Evolutionary conservation across 73 alveolate species (phyloP).

Genomic region (Uronychia setigera): DNA sequence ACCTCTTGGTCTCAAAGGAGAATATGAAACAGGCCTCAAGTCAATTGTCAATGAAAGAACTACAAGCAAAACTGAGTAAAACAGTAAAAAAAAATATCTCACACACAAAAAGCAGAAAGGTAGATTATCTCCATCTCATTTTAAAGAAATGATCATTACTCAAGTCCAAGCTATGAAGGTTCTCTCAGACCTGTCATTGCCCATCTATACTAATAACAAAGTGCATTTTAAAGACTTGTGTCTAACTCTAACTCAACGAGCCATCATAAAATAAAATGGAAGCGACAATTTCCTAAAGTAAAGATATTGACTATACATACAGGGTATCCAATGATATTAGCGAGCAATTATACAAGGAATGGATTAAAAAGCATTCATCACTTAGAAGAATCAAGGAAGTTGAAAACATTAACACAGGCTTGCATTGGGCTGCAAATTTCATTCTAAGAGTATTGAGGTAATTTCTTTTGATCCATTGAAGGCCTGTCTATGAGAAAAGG

Average conservation of each 20-base stretch:
- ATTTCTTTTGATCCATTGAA: too few species aligned
- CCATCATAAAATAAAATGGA: too few species aligned
- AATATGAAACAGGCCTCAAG: too few species aligned
- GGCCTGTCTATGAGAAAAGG: too few species aligned
- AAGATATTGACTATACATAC: too few species aligned
- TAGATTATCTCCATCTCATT: too few species aligned
- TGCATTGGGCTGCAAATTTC: not conserved
- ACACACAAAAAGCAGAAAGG: not conserved
- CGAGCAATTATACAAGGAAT: constrained; percentile 4
- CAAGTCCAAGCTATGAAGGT: not conserved
- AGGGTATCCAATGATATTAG: too few species aligned
- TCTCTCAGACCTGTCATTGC: constrained; percentile 1
- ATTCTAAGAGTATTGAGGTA: not conserved
- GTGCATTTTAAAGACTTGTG: constrained; percentile 36
- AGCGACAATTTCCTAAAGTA: too few species aligned
- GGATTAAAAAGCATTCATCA: not conserved
- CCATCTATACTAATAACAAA: constrained; percentile 5
- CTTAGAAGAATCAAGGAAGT: not conserved
- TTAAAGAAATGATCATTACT: not conserved
- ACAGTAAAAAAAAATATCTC: not conserved
- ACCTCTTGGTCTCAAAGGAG: constrained; percentile 36
- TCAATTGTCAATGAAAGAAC: too few species aligned
- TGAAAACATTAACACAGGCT: not conserved
- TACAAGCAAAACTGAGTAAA: too few species aligned
- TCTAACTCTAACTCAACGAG: constrained; percentile 4